Conservation (phyloP, 2,329 filamentous ascomycete genomes). For the Hypoxylon sp. region DNA sequence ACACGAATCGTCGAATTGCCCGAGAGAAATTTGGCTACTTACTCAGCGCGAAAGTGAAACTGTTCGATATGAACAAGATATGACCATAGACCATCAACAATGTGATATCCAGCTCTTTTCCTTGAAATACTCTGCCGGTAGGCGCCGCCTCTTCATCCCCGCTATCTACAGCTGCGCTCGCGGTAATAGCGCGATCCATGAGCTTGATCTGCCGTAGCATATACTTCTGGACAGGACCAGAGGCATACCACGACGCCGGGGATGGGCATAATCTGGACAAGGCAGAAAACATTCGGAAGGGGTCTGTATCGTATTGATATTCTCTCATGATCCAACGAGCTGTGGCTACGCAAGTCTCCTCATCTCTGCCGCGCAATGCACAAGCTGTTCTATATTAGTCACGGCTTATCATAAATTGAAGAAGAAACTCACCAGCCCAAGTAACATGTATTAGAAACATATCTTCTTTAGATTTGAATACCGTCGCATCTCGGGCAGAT, state of each 20-base stretch:
- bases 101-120: conserved; percentile 78
- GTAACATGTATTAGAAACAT: conserved; percentile 82
- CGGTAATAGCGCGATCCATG: conserved; percentile 80
- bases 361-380: conserved; percentile 84
- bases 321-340: conserved; percentile 89
- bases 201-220: conserved; percentile 92
- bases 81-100: conserved; percentile 92
- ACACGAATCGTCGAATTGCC: not conserved
- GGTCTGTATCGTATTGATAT: conserved; percentile 83
- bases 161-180: conserved; percentile 61
- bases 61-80: conserved; percentile 86
- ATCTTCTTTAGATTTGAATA: conserved; percentile 80
- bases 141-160: conserved; percentile 56
- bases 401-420: not conserved
- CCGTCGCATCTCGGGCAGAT: conserved; percentile 82
- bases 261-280: conserved; percentile 84
- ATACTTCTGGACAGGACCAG: conserved; percentile 89
- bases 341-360: conserved; percentile 79
- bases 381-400: conserved; percentile 71
- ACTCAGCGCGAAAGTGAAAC: conserved; percentile 86
- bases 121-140: conserved; percentile 56
- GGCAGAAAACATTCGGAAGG: conserved; percentile 85
- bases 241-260: conserved; percentile 81
- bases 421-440: conserved; percentile 74
- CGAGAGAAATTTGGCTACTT: conserved; percentile 47